Conservation (phyloP, 805 yeast genomes). For the Yarrowia keelungensis region DNA sequence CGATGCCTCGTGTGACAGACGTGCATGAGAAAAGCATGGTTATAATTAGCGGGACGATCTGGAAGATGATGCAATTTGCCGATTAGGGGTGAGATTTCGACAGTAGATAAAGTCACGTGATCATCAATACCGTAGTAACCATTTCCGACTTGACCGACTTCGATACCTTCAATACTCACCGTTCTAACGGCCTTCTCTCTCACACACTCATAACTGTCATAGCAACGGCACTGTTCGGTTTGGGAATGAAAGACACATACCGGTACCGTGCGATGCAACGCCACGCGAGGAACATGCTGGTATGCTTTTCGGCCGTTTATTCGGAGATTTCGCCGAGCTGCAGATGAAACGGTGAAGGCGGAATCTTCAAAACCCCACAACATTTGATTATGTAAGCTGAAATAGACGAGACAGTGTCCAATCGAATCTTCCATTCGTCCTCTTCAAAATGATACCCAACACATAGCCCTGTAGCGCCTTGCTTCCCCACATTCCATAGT, state of each 20-base stretch:
- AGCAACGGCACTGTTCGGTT: background rate
- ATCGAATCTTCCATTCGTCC: no score
- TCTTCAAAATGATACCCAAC: background rate
- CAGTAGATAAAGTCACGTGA: background rate
- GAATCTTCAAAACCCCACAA: no score
- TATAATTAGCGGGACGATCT: no score
- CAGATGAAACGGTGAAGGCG: background rate
- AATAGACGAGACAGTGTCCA: no score
- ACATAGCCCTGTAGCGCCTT: background rate
- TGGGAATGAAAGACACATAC: background rate
- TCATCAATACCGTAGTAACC: background rate
- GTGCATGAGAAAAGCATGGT: no score
- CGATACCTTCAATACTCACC: background rate
- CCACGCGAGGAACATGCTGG: conserved; percentile 1
- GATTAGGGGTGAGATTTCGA: background rate
- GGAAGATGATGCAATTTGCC: background rate
- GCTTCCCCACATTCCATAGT: conserved; percentile 23
- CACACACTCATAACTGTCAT: background rate
- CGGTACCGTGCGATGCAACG: background rate
- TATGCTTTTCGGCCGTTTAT: background rate
- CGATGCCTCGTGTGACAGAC: no score
- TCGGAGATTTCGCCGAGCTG: background rate
- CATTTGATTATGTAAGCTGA: no score
- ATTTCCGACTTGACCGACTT: background rate
- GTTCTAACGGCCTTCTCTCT: no score